Base-by-base conservation (phyloP, 1,139 yeast species). In the Geotrichum candidum region DNA sequence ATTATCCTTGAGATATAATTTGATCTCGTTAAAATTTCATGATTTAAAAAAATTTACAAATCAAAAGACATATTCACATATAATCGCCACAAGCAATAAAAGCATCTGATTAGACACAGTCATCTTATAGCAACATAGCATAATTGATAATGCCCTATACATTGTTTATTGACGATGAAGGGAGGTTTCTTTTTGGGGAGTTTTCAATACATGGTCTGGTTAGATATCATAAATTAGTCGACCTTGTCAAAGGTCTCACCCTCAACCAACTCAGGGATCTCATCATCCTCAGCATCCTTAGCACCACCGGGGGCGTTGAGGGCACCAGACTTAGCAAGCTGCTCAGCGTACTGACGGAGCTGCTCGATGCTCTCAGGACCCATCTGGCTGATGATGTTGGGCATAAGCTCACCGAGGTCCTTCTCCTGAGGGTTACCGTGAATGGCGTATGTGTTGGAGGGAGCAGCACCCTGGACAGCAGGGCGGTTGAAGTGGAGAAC, bases 341-440 rank as follows among this genome's bases (percentile, higher is more conserved):
- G 92, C 78, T 89, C 91, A 68, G 97, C 97, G 78, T 94, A 83
- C 80, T 88, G 85, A 76, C 90, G 86, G 78, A 94, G 84, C 78
- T 90, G 87, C 75, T 88, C 90, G 77, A 91, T 85, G 80, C 95
- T 90, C 80, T 94, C 98, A 71, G 96, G 90, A 73, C 98, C 97
- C 80, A 94, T 84, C 82, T 94, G 97, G 72, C 96, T 94, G 76
- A 94, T 86, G 78, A 94, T 90, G 78, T 86, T 90, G 74, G 98
- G 99, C 73, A 94, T 86, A 80, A 94, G 86, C 75, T 92, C 97
- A 71, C 95, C 88, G 73, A 94, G 85, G 70, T 86, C 85, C 86
- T 91, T 92, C 80, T 90, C 96, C 79, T 90, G 96, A 68, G 96
- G 91, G 80, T 86, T 85, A 78, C 99, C 99, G 78, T 91, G 88